phyloP scores from a whole-genome alignment of 805 yeast genomes.

The Cyberlindnera euphorbiae region DNA sequence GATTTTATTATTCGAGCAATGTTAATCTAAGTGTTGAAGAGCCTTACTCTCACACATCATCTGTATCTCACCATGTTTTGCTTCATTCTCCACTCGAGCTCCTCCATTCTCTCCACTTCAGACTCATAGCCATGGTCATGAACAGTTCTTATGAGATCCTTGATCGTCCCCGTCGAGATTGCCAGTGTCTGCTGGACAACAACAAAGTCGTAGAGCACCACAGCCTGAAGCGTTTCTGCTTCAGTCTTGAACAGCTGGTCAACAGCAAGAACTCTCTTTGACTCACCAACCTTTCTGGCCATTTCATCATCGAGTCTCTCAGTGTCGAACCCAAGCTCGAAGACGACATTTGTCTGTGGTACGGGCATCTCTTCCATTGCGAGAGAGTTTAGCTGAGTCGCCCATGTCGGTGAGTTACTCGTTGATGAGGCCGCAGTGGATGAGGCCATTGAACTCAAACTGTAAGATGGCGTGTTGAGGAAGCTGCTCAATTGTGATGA shows the following conservation, averaged over 20 bases:
- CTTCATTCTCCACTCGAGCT: slow-evolving; percentile 13
- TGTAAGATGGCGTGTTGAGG: slow-evolving; percentile 22
- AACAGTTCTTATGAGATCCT: slow-evolving; percentile 12
- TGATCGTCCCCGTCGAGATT: slow-evolving; percentile 8
- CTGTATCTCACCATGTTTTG: slow-evolving; percentile 7
- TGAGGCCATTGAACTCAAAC: slow-evolving; percentile 12
- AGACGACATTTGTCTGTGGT: slow-evolving; percentile 13
- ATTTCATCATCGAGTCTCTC: slow-evolving; percentile 16
- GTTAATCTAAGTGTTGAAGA: too few relatives aligned
- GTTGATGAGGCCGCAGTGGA: not conserved
- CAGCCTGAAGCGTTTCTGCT: slow-evolving; percentile 8
- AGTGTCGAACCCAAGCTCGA: slow-evolving; percentile 18
- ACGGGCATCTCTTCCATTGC: slow-evolving; percentile 2
- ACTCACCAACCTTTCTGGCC: slow-evolving; percentile 18
- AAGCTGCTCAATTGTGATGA: slow-evolving; percentile 9
- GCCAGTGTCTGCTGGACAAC: slow-evolving; percentile 8
- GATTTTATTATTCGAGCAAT: too few relatives aligned
- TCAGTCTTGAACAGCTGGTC: slow-evolving; percentile 28
- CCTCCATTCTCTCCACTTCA: slow-evolving; percentile 10
- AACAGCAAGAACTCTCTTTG: slow-evolving; percentile 22
- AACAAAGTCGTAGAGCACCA: slow-evolving; percentile 21
- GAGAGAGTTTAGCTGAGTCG: not conserved
- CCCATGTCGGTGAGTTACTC: not conserved
- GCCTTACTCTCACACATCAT: too few relatives aligned
- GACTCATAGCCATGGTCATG: slow-evolving; percentile 10